Base-by-base conservation (phyloP, 1,139 yeast genomes). In the Yamadazyma sp. region DNA sequence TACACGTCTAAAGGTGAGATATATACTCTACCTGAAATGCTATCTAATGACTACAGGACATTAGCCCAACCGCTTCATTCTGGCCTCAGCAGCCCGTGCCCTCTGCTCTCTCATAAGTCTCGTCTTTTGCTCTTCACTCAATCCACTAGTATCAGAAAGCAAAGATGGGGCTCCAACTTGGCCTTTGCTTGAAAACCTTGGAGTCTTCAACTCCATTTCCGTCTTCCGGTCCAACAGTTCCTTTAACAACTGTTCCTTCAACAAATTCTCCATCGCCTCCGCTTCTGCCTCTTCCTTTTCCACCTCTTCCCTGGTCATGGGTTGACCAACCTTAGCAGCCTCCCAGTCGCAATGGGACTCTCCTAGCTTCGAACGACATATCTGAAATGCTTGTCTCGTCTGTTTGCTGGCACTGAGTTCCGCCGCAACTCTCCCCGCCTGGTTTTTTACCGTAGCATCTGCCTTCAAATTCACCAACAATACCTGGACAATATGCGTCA, bases 81-180 rank as follows among this genome's bases (percentile, higher is more conserved):
- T 73, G 0, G 94, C 96, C 57, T 92, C 97, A 0, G 96, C 97
- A 0, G 99, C 99, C 44, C 97, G 73, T 0, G 97, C 97, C 39
- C 98, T 69, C 55, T 92, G 90, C 53, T 92, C 98, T 45, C 98
- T 76, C 84, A 90, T 89, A 23, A 92, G 62, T 53, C 82, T 76
- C 73, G 73, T 72, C 53, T 78, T 75, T 47, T 90, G 96, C 29
- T 82, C 87, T 1, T 83, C 90, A 22, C 57, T 61, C 33, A 70
- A 57, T 39, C 75, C 64, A 52, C 62, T 53, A 41, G 67, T 49
- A 37, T 66, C 62, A 31, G 48, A 39, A 10, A 52, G 38, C 20
- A 39, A 35, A 41, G 47, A 47, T 8, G 45, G 43, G 1, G 64
- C 62, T 12, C 64, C 64, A 1, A 62, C 38, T 3, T 48, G 46